Base-by-base conservation (phyloP, 768 basidiomycete genomes). In the Trametes gibbosa region DNA sequence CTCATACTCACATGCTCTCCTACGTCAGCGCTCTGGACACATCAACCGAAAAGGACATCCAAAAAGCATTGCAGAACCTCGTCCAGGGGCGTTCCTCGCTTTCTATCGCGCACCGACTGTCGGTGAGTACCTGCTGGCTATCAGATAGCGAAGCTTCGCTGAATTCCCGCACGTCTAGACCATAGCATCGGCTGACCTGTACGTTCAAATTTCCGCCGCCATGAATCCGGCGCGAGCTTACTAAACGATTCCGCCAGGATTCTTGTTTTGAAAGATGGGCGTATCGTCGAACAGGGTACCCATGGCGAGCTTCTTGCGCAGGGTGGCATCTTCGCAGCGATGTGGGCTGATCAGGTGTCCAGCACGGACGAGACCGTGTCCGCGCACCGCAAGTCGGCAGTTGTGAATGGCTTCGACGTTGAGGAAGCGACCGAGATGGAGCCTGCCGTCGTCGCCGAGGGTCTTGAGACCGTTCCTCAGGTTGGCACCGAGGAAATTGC, bases 311-410 rank as follows among this genome's bases (percentile, higher is more conserved):
- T 97, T 32, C 73, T 95, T 46, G 83, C 84, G 29, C 73, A 75
- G 45, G 81, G 88, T 63, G 90, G 90, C 50, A 68, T 84, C 39
- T 95, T 94, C 66, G 88, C 90, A 13, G 78, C 82, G 0, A 89
- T 95, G 90, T 97, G 95, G 94, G 85, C 89, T 0, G 85, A 92
- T 69, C 90, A 95, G 67, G 77, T 89, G 29, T 84, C 84, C 23
- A 79, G 86, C 4, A 81, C 82, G 29, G 88, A 86, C 53, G 79
- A 82, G 52, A 74, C 73, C 60, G 72, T 78, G 16, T 66, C 75
- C 37, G 68, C 70, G 46, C 74, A 72, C 34, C 65, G 64, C 50
- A 72, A 70, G 59, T 77, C 76, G 65, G 68, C 72, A 42, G 76
- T 77, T 17, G 68, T 76, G 19, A 70, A 73, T 24, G 82, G 79